Evolutionary conservation across 176 grass and related monocot species (phyloP).

Genomic region (Raddia guianensis): DNA sequence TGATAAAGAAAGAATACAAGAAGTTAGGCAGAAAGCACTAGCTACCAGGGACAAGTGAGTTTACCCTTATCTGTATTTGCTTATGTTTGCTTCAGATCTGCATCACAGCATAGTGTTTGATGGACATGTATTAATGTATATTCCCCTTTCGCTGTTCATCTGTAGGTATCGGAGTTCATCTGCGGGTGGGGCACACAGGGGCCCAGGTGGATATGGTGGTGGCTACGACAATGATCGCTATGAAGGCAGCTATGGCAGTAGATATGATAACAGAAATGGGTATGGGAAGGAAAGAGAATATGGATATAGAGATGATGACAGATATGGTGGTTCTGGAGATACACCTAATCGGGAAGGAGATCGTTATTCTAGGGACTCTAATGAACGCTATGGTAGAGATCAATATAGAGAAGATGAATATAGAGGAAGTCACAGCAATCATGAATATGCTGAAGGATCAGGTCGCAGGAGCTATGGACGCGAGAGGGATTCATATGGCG

Average conservation of each 20-base stretch:
- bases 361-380: constrained; percentile 78
- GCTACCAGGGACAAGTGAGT: constrained; percentile 88
- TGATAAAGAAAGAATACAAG: constrained; percentile 96
- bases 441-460: constrained; percentile 73
- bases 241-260: constrained; percentile 60
- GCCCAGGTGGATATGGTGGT: constrained; percentile 69
- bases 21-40: constrained; percentile 93
- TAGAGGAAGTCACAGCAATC: constrained; percentile 61
- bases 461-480: constrained; percentile 68
- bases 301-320: constrained; percentile 80
- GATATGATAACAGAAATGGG: constrained; percentile 72
- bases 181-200: constrained; percentile 61
- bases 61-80: not conserved
- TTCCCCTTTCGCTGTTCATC: constrained; percentile 13
- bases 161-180: constrained; percentile 68
- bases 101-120: not conserved
- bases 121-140: not conserved
- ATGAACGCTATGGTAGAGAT: constrained; percentile 68
- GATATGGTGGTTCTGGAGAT: constrained; percentile 66
- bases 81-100: constrained; percentile 25
- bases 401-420: constrained; percentile 78
- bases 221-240: constrained; percentile 78
- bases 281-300: constrained; percentile 84
- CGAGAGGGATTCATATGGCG: constrained; percentile 66
- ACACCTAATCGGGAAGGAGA: constrained; percentile 75